Conservation (phyloP, 176 grass and related monocot species). For the Elymus sibiricus region DNA sequence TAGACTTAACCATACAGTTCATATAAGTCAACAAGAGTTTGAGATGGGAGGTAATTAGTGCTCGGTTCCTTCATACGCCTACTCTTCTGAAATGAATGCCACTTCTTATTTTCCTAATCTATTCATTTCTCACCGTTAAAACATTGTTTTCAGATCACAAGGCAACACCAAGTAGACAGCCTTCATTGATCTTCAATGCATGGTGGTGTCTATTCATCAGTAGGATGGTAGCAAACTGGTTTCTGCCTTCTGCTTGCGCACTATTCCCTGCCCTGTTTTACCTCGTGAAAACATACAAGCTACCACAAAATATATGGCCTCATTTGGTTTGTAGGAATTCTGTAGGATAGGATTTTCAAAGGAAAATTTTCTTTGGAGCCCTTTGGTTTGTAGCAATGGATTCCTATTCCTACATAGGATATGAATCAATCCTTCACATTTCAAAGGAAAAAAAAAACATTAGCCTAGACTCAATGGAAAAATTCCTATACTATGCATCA, state of each 20-base stretch:
- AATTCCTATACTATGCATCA: too few species aligned
- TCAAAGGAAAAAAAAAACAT: too few species aligned
- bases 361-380: too few species aligned
- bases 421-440: too few species aligned
- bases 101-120: not conserved
- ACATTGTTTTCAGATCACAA: constrained; percentile 2
- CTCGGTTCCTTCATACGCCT: not conserved
- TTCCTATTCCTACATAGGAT: too few species aligned
- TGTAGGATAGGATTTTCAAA: too few species aligned
- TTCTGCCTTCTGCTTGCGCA: not conserved
- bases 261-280: not conserved
- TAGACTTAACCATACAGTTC: constrained; percentile 18
- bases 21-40: constrained; percentile 17
- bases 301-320: not conserved
- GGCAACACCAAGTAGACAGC: not conserved
- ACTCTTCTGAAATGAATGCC: not conserved
- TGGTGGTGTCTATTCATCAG: not conserved
- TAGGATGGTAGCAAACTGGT: not conserved
- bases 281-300: not conserved
- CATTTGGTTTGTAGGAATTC: too few species aligned
- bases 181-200: not conserved
- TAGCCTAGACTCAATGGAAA: too few species aligned
- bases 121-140: not conserved
- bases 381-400: too few species aligned
- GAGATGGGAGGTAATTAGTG: not conserved